Evolutionary conservation across 2,329 filamentous ascomycete genomes (phyloP).

Genomic region (Achaetomium macrosporum): DNA sequence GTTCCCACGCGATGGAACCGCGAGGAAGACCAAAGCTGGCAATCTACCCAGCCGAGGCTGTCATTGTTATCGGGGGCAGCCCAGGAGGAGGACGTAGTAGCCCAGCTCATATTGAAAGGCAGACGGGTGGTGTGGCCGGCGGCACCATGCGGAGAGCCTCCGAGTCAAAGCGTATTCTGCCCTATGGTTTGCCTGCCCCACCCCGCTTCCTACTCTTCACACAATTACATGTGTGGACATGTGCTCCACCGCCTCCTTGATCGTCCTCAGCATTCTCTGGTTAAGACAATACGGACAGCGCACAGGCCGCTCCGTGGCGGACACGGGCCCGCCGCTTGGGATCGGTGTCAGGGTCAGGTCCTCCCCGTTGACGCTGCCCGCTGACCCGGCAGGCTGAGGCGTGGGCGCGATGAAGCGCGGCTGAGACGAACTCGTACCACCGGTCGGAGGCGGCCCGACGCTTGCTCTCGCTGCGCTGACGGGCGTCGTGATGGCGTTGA

Average conservation of each 20-base stretch:
- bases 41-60: too few relatives aligned
- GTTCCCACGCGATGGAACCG: too few relatives aligned
- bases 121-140: too few relatives aligned
- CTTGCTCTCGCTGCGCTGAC: slow-evolving; percentile 14
- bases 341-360: slow-evolving; percentile 52
- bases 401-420: slow-evolving; percentile 20
- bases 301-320: slow-evolving; percentile 43
- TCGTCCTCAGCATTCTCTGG: slow-evolving; percentile 53
- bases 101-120: too few relatives aligned
- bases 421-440: neutral
- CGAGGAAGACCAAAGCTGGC: too few relatives aligned
- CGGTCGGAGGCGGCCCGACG: slow-evolving; percentile 12
- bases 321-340: slow-evolving; percentile 42
- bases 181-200: neutral
- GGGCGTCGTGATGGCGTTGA: slow-evolving; percentile 25
- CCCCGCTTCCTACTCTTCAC: slow-evolving; percentile 20
- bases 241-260: slow-evolving; percentile 58
- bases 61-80: too few relatives aligned
- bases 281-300: slow-evolving; percentile 58
- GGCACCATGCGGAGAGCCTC: too few relatives aligned
- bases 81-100: too few relatives aligned
- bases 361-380: slow-evolving; percentile 14
- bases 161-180: neutral
- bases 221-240: slow-evolving; percentile 57
- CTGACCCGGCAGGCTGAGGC: slow-evolving; percentile 13